Evolutionary conservation across 2,329 filamentous ascomycete species (phyloP).

Genomic region (Onygenales sp.): DNA sequence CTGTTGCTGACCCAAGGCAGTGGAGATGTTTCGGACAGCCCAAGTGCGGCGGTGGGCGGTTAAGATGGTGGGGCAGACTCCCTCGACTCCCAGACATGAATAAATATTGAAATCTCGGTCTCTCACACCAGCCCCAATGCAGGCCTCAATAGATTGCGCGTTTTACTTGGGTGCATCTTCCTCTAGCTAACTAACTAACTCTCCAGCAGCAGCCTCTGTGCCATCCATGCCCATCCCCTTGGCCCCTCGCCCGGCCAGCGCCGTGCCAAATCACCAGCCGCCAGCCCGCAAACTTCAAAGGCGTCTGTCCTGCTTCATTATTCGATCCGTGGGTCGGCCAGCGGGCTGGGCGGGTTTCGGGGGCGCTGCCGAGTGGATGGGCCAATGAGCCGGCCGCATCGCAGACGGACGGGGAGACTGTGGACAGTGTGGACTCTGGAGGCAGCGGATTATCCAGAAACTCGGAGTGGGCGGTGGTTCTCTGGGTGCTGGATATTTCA

Average conservation of each 20-base stretch:
- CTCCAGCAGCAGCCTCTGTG: too few relatives aligned
- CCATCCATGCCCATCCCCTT: too few relatives aligned
- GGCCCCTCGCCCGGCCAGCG: background rate
- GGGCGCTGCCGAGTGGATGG: background rate
- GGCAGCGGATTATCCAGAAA: too few relatives aligned
- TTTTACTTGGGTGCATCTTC: too few relatives aligned
- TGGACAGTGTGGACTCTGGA: too few relatives aligned
- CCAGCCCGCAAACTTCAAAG: background rate
- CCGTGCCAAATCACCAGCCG: background rate
- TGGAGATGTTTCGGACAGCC: background rate
- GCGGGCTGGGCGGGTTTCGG: background rate
- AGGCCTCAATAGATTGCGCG: background rate
- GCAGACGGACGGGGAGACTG: too few relatives aligned
- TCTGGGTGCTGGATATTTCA: too few relatives aligned
- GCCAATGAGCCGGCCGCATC: background rate
- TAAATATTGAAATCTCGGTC: background rate
- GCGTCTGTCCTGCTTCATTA: background rate
- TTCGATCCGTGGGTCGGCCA: background rate
- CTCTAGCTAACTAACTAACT: too few relatives aligned
- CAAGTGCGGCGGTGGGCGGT: background rate
- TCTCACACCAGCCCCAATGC: background rate
- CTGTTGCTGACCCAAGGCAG: too few relatives aligned
- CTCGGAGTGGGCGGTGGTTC: too few relatives aligned
- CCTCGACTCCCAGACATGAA: background rate
- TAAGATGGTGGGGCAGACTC: background rate